phyloP scores from a whole-genome alignment of 106 monocot species.

The Allium fistulosum region DNA sequence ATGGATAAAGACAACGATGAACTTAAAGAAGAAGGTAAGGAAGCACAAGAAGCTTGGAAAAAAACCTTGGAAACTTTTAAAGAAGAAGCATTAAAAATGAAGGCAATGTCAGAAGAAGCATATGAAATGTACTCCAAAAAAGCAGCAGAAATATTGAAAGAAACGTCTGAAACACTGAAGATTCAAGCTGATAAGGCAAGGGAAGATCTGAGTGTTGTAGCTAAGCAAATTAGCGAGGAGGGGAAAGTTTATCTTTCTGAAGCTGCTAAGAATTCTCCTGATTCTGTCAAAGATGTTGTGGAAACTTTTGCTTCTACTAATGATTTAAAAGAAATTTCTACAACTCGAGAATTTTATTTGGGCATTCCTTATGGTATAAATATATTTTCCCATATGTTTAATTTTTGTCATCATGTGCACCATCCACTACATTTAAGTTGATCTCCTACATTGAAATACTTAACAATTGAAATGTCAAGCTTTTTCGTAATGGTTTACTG shows the following conservation, averaged over 20 bases:
- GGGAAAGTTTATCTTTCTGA: conserved; percentile 57
- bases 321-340: conserved; percentile 46
- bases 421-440: neutral
- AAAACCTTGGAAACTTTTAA: conserved; percentile 53
- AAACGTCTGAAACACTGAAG: conserved; percentile 60
- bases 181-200: conserved; percentile 81
- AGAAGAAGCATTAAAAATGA: conserved; percentile 56
- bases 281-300: conserved; percentile 65
- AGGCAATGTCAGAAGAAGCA: conserved; percentile 45
- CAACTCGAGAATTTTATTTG: conserved; percentile 59
- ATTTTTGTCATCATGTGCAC: too few relatives aligned
- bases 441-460: neutral
- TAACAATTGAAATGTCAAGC: too few relatives aligned
- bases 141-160: conserved; percentile 38
- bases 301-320: conserved; percentile 38
- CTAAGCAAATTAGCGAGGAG: conserved; percentile 64
- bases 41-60: conserved; percentile 60
- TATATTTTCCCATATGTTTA: neutral
- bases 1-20: conserved; percentile 25
- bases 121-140: conserved; percentile 68
- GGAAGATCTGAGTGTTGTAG: conserved; percentile 44
- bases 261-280: conserved; percentile 70
- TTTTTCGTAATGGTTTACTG: too few relatives aligned
- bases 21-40: conserved; percentile 29
- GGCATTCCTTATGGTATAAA: conserved; percentile 85